Base-by-base conservation (phyloP, 805 yeast species). In the Yarrowia sp. region DNA sequence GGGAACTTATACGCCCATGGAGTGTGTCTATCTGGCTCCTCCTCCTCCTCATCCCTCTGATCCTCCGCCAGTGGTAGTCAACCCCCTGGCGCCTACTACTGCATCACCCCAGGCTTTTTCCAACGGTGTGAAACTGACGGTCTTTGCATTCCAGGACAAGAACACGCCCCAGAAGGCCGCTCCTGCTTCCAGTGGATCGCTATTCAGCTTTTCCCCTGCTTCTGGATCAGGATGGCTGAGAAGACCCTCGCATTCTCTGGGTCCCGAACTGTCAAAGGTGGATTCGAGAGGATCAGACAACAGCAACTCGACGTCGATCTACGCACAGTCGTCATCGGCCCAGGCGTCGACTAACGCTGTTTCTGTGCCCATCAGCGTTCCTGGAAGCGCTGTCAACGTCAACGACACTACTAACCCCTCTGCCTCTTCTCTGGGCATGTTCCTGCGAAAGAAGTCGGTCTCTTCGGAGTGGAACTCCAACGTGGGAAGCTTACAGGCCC, bases 31-130 rank as follows among this genome's bases (percentile, higher is more conserved):
- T 40, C 72, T 80, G 53, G 81, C 83, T 8, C 73, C 75, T 50
- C 82, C 82, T 3, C 74, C 79, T 26, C 80, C 79, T 8, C 81
- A 79, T 59, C 79, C 80, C 1, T 70, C 78, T 4, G 79, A 80
- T 61, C 75, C 77, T 9, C 77, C 76, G 19, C 74, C 76, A 12
- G 43, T 42, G 3, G 73, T 75, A 8, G 74, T 77, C 64, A 79
- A 79, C 69, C 79, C 82, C 14, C 71, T 80, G 66, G 75, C 78
- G 4, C 78, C 81, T 12, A 74, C 77, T 45, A 73, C 75, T 22
- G 72, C 65, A 52, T 72, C 50, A 43, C 80, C 77, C 61, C 70
- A 69, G 59, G 70, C 72, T 41, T 72, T 70, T 48, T 73, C 74
- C 9, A 56, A 70, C 26, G 76, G 76, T 9, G 72, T 71, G 16